A percentile compares a stretch with the other conserved stretches of the same genome.
These are phyloP conservation scores for Aspergillus ostianus DNA, from an alignment of 495 filamentous ascomycete species.

Conservation along the genomic window DNA sequence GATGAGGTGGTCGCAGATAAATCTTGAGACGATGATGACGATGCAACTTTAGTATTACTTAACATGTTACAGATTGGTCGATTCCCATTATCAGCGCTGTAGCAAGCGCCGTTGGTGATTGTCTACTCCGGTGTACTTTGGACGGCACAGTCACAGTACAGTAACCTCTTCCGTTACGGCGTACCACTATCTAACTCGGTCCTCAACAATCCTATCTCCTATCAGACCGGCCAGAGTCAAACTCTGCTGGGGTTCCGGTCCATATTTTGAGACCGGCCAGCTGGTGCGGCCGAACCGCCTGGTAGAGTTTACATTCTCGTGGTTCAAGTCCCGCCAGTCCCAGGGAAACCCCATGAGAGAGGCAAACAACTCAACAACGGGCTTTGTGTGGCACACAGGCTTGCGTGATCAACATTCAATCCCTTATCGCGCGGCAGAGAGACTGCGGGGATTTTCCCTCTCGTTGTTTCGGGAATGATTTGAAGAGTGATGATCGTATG, in stretches of 20 bases:
- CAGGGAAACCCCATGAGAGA: neutral
- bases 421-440: neutral
- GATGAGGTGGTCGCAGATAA: conserved; percentile 13
- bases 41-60: neutral
- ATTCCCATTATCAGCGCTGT: neutral
- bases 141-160: too few species aligned
- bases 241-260: neutral
- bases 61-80: neutral
- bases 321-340: neutral
- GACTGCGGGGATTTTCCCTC: conserved; percentile 1
- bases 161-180: too few species aligned
- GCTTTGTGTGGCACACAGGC: conserved; percentile 2
- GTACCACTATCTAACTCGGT: too few species aligned
- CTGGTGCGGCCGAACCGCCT: too few species aligned
- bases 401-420: neutral
- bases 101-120: neutral
- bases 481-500: neutral
- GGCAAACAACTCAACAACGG: conserved; percentile 2
- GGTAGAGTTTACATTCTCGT: neutral
- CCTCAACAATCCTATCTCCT: neutral
- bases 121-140: neutral
- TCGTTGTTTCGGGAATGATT: conserved; percentile 1
- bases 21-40: conserved; percentile 6
- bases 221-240: neutral
- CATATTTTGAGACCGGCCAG: neutral